phyloP scores from a whole-genome alignment of 768 basidiomycete species.

The Boletus coccyginus region DNA sequence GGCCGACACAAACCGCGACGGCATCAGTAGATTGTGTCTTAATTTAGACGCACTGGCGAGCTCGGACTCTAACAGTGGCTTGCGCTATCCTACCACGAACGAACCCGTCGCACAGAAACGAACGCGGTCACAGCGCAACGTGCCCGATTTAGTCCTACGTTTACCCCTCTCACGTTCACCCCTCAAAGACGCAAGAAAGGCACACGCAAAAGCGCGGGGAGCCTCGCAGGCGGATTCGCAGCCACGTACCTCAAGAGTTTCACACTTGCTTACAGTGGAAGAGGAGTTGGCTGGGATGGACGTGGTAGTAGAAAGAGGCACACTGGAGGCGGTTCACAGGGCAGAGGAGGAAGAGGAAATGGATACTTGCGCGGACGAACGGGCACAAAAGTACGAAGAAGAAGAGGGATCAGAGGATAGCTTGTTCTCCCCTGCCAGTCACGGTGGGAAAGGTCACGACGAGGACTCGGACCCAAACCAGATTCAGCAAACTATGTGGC shows the following conservation, averaged over 20 bases:
- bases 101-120: slow-evolving; percentile 16
- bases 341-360: background rate
- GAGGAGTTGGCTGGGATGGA: background rate
- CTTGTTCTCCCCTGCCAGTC: slow-evolving; percentile 28
- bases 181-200: slow-evolving; percentile 48
- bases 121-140: slow-evolving; percentile 52
- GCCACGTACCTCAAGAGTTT: background rate
- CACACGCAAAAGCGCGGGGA: slow-evolving; percentile 24
- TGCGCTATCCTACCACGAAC: background rate
- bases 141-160: slow-evolving; percentile 46
- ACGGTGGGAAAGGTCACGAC: background rate
- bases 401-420: slow-evolving; percentile 37
- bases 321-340: background rate
- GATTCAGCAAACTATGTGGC: background rate
- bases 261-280: background rate
- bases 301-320: background rate
- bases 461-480: background rate
- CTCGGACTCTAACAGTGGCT: slow-evolving; percentile 4
- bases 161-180: slow-evolving; percentile 47
- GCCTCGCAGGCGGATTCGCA: slow-evolving; percentile 12
- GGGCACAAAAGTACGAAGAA: slow-evolving; percentile 2
- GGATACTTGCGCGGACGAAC: background rate
- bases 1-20: slow-evolving; percentile 15
- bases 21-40: slow-evolving; percentile 4
- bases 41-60: background rate